A percentile compares a stretch with the other conserved stretches of the same genome.
These are phyloP conservation scores for Paspalum vaginatum DNA, from an alignment of 176 grass and related monocot genomes.

Conservation along the genomic window DNA sequence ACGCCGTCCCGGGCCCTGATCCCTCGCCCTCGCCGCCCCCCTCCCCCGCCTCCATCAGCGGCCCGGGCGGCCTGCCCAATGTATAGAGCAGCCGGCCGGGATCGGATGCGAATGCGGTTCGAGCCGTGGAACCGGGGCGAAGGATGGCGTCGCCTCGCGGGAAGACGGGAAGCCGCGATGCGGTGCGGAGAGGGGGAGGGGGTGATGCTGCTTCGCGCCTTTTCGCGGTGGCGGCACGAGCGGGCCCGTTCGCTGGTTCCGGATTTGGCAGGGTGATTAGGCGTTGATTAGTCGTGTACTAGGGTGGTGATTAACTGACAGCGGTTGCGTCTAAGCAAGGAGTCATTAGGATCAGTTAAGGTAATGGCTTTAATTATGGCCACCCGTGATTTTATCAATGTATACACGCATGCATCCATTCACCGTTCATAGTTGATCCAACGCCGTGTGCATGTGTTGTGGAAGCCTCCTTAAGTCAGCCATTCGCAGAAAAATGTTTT, in stretches of 20 bases:
- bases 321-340: too few relatives aligned
- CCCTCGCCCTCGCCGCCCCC: slow-evolving; percentile 9
- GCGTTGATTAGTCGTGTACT: not conserved
- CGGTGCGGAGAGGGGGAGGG: not conserved
- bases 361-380: too few relatives aligned
- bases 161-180: slow-evolving; percentile 35
- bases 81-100: slow-evolving; percentile 32
- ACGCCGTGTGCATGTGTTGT: too few relatives aligned
- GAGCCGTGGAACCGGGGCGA: slow-evolving; percentile 31
- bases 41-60: not conserved
- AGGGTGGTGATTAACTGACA: too few relatives aligned
- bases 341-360: too few relatives aligned
- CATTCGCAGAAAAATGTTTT: too few relatives aligned
- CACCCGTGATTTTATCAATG: too few relatives aligned
- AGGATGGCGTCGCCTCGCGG: slow-evolving; percentile 45
- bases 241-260: too few relatives aligned
- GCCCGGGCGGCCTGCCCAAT: not conserved
- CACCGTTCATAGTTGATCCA: too few relatives aligned
- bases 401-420: too few relatives aligned
- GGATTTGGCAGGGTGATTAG: not conserved
- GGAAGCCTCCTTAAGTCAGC: too few relatives aligned
- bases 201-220: not conserved
- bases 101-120: slow-evolving; percentile 28
- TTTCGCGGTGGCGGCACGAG: slow-evolving; percentile 18
- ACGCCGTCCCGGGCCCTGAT: slow-evolving; percentile 33